phyloP scores from a whole-genome alignment of 2,329 filamentous ascomycete genomes.

The Phaeosphaeria sp. region DNA sequence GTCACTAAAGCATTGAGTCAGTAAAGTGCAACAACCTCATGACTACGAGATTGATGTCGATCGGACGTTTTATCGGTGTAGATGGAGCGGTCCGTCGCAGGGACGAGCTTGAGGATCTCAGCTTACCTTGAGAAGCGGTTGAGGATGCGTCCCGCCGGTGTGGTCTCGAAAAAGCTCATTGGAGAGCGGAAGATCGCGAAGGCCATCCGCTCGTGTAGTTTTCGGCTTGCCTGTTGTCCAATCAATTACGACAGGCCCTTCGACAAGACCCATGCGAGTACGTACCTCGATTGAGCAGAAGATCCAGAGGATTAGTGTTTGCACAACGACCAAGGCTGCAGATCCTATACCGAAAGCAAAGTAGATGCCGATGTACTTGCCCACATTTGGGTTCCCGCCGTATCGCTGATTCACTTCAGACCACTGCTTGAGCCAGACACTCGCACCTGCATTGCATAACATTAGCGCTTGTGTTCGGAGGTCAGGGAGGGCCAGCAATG shows the following conservation, averaged over 20 bases:
- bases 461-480: conserved; percentile 27
- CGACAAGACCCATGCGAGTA: conserved; percentile 19
- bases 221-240: conserved; percentile 76
- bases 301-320: conserved; percentile 97
- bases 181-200: conserved; percentile 96
- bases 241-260: conserved; percentile 27
- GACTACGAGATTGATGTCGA: background rate
- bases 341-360: conserved; percentile 92
- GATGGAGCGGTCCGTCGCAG: conserved; percentile 8
- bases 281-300: conserved; percentile 97
- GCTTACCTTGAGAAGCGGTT: conserved; percentile 91
- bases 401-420: conserved; percentile 75
- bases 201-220: conserved; percentile 96
- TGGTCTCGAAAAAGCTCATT: conserved; percentile 99
- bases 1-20: conserved; percentile 59
- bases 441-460: conserved; percentile 69
- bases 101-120: conserved; percentile 8
- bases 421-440: conserved; percentile 94
- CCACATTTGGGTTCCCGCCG: conserved; percentile 76
- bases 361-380: conserved; percentile 93
- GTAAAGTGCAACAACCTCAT: conserved; percentile 7
- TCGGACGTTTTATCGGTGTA: conserved; percentile 5
- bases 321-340: conserved; percentile 82
- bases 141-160: conserved; percentile 91
- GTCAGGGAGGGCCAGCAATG: conserved; percentile 21